phyloP scores from a whole-genome alignment of 495 filamentous ascomycete genomes.

The Daldinia grandis region DNA sequence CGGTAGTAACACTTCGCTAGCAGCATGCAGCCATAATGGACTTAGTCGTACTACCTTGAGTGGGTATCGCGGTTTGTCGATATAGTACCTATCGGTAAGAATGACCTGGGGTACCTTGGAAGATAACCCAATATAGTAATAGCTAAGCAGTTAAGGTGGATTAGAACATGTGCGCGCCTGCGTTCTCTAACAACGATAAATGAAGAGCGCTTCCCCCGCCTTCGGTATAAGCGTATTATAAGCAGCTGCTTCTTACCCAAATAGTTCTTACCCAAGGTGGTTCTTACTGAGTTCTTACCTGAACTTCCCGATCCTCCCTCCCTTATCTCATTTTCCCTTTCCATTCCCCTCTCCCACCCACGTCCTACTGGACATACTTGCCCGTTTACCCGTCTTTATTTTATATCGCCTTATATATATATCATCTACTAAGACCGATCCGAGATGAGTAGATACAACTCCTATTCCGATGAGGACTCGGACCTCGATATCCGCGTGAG shows the following conservation, averaged over 20 bases:
- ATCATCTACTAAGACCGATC: not conserved
- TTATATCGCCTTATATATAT: not conserved
- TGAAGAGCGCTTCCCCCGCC: slow-evolving; percentile 5
- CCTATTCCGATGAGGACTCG: slow-evolving; percentile 48
- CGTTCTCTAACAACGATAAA: slow-evolving; percentile 5
- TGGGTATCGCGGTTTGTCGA: slow-evolving; percentile 1
- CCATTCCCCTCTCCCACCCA: not conserved
- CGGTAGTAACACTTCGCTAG: not conserved
- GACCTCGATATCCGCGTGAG: slow-evolving; percentile 57
- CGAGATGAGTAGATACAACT: slow-evolving; percentile 63
- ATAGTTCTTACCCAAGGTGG: not conserved
- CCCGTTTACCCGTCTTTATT: not conserved
- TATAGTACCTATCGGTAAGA: not conserved
- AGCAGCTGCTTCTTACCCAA: not conserved
- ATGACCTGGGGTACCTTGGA: not conserved
- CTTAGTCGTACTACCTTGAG: not conserved
- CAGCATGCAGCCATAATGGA: not conserved
- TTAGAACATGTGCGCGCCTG: not conserved
- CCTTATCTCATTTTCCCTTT: not conserved
- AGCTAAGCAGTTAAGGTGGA: slow-evolving; percentile 4
- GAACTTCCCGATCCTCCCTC: not conserved
- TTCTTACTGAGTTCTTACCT: not conserved
- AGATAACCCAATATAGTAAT: slow-evolving; percentile 26
- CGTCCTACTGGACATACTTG: not conserved
- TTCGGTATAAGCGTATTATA: slow-evolving; percentile 1